phyloP scores from a whole-genome alignment of 805 yeast species.

The Cyberlindnera japonica region DNA sequence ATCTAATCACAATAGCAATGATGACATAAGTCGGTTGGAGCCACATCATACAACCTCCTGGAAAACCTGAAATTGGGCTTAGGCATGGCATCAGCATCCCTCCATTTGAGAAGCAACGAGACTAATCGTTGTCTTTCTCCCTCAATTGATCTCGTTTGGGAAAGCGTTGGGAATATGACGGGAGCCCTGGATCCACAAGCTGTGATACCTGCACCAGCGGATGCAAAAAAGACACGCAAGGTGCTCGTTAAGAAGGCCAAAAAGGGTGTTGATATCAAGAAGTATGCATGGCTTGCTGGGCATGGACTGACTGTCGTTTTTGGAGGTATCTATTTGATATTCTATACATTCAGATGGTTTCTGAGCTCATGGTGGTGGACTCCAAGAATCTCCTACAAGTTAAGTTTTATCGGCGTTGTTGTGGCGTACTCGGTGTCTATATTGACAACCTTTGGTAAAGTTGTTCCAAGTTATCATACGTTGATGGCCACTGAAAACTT shows the following conservation, averaged over 20 bases:
- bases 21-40: no score
- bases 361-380: slow-evolving; percentile 35
- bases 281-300: slow-evolving; percentile 54
- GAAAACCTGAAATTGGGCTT: no score
- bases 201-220: slow-evolving; percentile 17
- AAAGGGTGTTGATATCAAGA: slow-evolving; percentile 39
- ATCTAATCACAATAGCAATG: no score
- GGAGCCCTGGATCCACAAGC: slow-evolving; percentile 16
- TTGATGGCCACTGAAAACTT: slow-evolving; percentile 72
- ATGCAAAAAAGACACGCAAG: slow-evolving; percentile 28
- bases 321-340: slow-evolving; percentile 36
- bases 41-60: no score
- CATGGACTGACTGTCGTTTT: slow-evolving; percentile 44
- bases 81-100: no score
- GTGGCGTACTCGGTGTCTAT: slow-evolving; percentile 50
- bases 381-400: slow-evolving; percentile 50
- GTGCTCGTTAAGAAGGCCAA: slow-evolving; percentile 34
- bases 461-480: slow-evolving; percentile 58
- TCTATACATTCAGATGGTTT: slow-evolving; percentile 29
- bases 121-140: no score
- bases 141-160: no score
- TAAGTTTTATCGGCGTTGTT: slow-evolving; percentile 54
- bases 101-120: no score
- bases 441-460: slow-evolving; percentile 55
- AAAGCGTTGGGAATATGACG: no score